Conservation (phyloP, 202 grass and related monocot genomes). For the Schoenoplectus triqueter region DNA sequence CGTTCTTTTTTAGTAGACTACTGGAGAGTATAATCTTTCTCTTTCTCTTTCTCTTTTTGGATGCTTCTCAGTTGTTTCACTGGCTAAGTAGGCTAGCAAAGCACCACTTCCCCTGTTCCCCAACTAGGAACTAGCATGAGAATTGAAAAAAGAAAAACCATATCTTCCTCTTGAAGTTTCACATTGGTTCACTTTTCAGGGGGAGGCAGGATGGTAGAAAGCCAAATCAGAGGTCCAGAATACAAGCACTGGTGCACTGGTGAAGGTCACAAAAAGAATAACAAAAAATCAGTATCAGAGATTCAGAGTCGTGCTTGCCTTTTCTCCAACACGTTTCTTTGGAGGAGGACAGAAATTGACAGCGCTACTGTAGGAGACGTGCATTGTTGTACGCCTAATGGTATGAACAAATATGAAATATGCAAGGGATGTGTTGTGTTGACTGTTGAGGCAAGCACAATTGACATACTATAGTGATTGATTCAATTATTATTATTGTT, state of each 20-base stretch:
- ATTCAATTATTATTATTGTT: too few relatives aligned
- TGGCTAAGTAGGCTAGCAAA: neutral
- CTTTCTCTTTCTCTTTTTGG: conserved; percentile 12
- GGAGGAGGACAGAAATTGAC: neutral
- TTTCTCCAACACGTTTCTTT: conserved; percentile 27
- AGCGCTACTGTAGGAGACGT: neutral
- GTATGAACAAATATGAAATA: too few relatives aligned
- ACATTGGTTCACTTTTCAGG: conserved; percentile 23
- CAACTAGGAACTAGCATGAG: neutral
- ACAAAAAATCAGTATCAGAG: neutral
- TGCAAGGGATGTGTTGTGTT: too few relatives aligned
- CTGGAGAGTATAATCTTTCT: neutral
- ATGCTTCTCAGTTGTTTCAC: neutral
- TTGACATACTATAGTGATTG: too few relatives aligned
- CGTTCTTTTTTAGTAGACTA: neutral
- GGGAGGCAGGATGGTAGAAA: neutral
- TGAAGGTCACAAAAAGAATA: neutral
- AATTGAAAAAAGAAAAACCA: neutral
- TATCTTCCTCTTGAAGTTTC: conserved; percentile 17
- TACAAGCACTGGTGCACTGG: neutral
- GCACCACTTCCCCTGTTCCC: neutral
- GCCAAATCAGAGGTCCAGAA: conserved; percentile 14
- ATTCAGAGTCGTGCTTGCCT: conserved; percentile 11
- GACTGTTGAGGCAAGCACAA: neutral
- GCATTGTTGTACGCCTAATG: neutral